phyloP scores from a whole-genome alignment of 2,329 filamentous ascomycete species.

The Cadophora gregata region DNA sequence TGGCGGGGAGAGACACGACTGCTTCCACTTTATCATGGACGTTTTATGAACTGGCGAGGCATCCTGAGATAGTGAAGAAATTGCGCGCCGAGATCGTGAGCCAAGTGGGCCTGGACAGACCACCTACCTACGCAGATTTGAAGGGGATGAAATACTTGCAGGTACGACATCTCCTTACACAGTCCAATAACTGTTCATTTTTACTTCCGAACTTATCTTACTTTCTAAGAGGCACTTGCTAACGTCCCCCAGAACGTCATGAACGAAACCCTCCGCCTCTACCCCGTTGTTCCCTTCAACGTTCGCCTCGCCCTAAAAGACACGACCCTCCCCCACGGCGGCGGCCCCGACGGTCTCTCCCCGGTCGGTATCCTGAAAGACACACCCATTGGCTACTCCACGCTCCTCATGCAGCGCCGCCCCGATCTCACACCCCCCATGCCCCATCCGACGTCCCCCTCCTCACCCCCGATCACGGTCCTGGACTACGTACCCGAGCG shows the following conservation, averaged over 20 bases:
- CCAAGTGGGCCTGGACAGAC: slow-evolving; percentile 65
- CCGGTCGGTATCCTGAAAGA: slow-evolving; percentile 72
- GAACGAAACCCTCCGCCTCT: slow-evolving; percentile 79
- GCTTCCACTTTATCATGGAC: slow-evolving; percentile 81
- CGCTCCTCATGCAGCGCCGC: slow-evolving; percentile 76
- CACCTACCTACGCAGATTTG: slow-evolving; percentile 78
- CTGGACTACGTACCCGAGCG: slow-evolving; percentile 68
- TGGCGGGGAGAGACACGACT: slow-evolving; percentile 89
- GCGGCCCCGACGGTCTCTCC: slow-evolving; percentile 64
- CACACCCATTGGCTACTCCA: slow-evolving; percentile 68
- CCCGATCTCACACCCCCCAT: slow-evolving; percentile 62
- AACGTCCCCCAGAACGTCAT: slow-evolving; percentile 61
- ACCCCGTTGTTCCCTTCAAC: slow-evolving; percentile 82
- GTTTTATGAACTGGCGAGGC: slow-evolving; percentile 79
- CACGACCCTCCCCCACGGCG: slow-evolving; percentile 76
- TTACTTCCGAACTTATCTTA: too few relatives aligned
- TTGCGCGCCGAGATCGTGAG: slow-evolving; percentile 76
- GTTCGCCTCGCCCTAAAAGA: slow-evolving; percentile 73
- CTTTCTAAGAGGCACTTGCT: too few relatives aligned
- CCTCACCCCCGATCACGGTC: slow-evolving; percentile 54
- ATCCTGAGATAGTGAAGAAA: slow-evolving; percentile 70
- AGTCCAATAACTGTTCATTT: too few relatives aligned
- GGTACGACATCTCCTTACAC: slow-evolving; percentile 34
- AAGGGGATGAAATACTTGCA: slow-evolving; percentile 86
- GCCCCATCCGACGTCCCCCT: slow-evolving; percentile 55